Evolutionary conservation across 2,329 filamentous ascomycete species (phyloP).

Genomic region (Phialophora macrospora): DNA sequence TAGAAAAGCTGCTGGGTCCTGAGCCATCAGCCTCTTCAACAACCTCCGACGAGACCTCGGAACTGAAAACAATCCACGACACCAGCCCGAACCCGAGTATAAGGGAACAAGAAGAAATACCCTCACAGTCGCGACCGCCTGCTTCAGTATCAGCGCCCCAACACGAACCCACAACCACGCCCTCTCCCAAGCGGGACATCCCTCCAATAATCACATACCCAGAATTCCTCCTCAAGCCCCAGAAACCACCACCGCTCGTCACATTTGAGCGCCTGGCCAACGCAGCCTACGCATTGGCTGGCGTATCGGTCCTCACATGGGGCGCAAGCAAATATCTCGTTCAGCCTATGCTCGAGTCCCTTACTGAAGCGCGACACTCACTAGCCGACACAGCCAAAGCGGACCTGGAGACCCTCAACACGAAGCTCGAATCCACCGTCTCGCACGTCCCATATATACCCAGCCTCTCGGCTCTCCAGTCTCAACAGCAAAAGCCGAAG

Average conservation of each 20-base stretch:
- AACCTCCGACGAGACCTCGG: constrained; percentile 21
- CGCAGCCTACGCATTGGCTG: constrained; percentile 62
- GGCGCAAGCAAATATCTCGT: constrained; percentile 44
- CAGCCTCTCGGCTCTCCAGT: constrained; percentile 21
- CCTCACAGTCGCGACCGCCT: background rate
- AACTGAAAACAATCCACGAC: constrained; percentile 40
- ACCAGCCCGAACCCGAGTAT: constrained; percentile 22
- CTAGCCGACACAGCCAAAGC: constrained; percentile 58
- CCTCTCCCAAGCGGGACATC: constrained; percentile 48
- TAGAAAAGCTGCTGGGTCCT: constrained; percentile 66
- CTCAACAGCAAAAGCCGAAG: constrained; percentile 37
- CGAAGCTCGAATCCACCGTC: constrained; percentile 58
- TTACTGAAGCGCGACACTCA: constrained; percentile 63
- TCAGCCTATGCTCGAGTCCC: constrained; percentile 39
- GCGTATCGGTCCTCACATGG: constrained; percentile 61
- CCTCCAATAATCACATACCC: constrained; percentile 71
- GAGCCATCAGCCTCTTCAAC: constrained; percentile 6
- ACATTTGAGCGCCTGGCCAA: constrained; percentile 62
- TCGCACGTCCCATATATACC: constrained; percentile 55
- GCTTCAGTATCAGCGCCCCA: constrained; percentile 16
- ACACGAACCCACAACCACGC: constrained; percentile 30
- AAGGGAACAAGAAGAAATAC: constrained; percentile 8
- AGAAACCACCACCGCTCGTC: constrained; percentile 65
- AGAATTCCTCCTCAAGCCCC: constrained; percentile 65
- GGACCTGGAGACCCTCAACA: constrained; percentile 62